Evolutionary conservation across 1,284 basidiomycete species (phyloP), one percentile per base, ranked within the genome.

Genomic region (Ganoderma resinaceum): DNA sequence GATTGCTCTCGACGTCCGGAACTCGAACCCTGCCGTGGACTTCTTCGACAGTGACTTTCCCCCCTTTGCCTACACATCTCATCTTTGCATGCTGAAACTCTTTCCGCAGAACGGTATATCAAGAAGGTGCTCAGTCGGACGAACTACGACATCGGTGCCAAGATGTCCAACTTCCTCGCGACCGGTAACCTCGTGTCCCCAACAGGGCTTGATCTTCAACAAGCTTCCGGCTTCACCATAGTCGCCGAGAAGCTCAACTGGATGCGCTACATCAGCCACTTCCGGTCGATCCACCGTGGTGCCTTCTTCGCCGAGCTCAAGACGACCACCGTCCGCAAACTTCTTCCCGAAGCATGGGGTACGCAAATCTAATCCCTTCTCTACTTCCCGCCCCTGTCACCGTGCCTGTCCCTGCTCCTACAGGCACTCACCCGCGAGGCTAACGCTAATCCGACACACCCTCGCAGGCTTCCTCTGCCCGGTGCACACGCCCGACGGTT

Each of bases 261-360:
- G 89, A 94, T 95, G 78, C 95, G 98, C 60, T 99, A 99, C 82
- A 96, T 99, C 79, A 94, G 94, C 76, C 98, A 99, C 82, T 99
- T 99, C 86, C 88, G 98, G 66, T 98, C 95, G 80, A 97, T 99
- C 55, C 98, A 99, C 83, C 94, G 98, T 83, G 98, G 98, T 81
- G 96, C 98, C 55, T 99, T 99, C 89, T 99, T 99, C 78, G 96
- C 97, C 29, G 97, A 99, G 80, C 89, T 99, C 70, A 99, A 99
- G 86, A 99, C 98, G 0, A 99, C 98, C 0, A 93, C 96, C 29
- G 98, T 99, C 61, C 93, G 98, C 76, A 99, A 99, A 82, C 84
- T 99, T 69, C 85, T 99, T 26, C 98, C 98, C 16, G 98, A 99
- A 83, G 95, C 98, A 43, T 99, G 98, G 98, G 97, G 94, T 94